Evolutionary conservation across 2,329 filamentous ascomycete genomes (phyloP).

Genomic region (Fusarium redolens): DNA sequence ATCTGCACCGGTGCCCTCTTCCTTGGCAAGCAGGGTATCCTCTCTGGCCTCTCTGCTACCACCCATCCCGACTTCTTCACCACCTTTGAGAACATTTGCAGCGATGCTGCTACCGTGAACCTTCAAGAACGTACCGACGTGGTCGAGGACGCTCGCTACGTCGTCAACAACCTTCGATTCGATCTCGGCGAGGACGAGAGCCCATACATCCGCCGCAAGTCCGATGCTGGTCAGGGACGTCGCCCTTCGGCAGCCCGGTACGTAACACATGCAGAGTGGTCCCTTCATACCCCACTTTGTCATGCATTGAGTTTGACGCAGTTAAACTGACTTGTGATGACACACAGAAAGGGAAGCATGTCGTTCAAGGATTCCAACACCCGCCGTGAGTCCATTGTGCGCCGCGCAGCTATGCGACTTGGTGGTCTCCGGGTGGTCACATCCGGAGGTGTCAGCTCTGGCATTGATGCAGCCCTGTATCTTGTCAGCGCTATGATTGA

Average conservation of each 20-base stretch:
- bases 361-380: slow-evolving; percentile 80
- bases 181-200: slow-evolving; percentile 86
- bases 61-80: slow-evolving; percentile 85
- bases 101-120: slow-evolving; percentile 76
- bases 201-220: slow-evolving; percentile 83
- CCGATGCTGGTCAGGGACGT: slow-evolving; percentile 65
- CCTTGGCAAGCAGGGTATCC: slow-evolving; percentile 79
- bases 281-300: slow-evolving; percentile 40
- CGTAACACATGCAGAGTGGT: slow-evolving; percentile 44
- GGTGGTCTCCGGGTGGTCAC: slow-evolving; percentile 80
- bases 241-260: slow-evolving; percentile 72
- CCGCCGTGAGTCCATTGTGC: slow-evolving; percentile 82
- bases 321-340: slow-evolving; percentile 40
- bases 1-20: slow-evolving; percentile 84
- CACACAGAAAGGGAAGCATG: slow-evolving; percentile 80
- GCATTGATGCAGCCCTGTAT: slow-evolving; percentile 86
- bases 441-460: slow-evolving; percentile 80
- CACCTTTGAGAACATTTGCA: slow-evolving; percentile 84
- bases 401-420: slow-evolving; percentile 80
- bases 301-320: slow-evolving; percentile 38
- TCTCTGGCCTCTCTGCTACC: slow-evolving; percentile 82
- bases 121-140: slow-evolving; percentile 83
- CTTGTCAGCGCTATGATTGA: slow-evolving; percentile 85
- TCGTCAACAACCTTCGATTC: slow-evolving; percentile 92
- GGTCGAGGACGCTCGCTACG: slow-evolving; percentile 82